A percentile compares a stretch with the other conserved stretches of the same genome.
Evolutionary conservation across 2,329 filamentous ascomycete genomes (phyloP).

Genomic region (Colletotrichum orchidophilum): DNA sequence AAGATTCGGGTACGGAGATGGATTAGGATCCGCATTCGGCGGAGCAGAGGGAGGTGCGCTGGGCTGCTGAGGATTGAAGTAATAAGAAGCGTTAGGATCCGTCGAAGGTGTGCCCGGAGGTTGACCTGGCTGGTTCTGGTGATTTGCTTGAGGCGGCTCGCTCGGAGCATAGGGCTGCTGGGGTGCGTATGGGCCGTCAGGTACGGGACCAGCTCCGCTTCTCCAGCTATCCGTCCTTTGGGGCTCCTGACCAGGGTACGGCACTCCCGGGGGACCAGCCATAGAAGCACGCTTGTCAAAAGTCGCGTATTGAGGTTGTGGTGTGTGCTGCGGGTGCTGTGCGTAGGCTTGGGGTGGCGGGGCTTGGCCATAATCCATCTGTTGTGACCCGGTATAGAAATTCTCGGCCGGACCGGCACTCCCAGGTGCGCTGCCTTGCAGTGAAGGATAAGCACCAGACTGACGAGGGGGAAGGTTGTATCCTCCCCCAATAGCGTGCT

Average conservation of each 20-base stretch:
- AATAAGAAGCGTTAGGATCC: slow-evolving; percentile 67
- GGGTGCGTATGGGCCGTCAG: slow-evolving; percentile 45
- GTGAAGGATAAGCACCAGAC: slow-evolving; percentile 75
- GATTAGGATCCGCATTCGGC: slow-evolving; percentile 50
- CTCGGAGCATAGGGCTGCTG: slow-evolving; percentile 44
- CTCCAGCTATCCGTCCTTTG: slow-evolving; percentile 65
- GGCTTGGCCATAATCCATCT: slow-evolving; percentile 55
- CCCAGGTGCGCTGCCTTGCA: slow-evolving; percentile 63
- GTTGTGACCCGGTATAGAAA: slow-evolving; percentile 79
- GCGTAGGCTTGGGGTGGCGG: slow-evolving; percentile 63
- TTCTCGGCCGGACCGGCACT: slow-evolving; percentile 72
- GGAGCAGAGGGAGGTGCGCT: slow-evolving; percentile 41
- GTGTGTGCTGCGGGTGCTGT: slow-evolving; percentile 47
- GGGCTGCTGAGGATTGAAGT: slow-evolving; percentile 58
- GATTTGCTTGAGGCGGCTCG: slow-evolving; percentile 43
- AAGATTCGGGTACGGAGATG: slow-evolving; percentile 64
- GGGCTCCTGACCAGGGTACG: slow-evolving; percentile 55
- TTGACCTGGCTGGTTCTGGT: slow-evolving; percentile 39
- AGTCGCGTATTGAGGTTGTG: slow-evolving; percentile 53
- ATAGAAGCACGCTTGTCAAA: slow-evolving; percentile 55
- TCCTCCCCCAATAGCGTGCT: slow-evolving; percentile 72
- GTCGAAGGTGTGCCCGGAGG: slow-evolving; percentile 41
- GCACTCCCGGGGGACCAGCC: slow-evolving; percentile 49
- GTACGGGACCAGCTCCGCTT: slow-evolving; percentile 35
- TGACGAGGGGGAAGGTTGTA: slow-evolving; percentile 67